A percentile compares a stretch with the other conserved stretches of the same genome.
Conservation (phyloP, 176 grass and related monocot species). For the Chloris gayana region DNA sequence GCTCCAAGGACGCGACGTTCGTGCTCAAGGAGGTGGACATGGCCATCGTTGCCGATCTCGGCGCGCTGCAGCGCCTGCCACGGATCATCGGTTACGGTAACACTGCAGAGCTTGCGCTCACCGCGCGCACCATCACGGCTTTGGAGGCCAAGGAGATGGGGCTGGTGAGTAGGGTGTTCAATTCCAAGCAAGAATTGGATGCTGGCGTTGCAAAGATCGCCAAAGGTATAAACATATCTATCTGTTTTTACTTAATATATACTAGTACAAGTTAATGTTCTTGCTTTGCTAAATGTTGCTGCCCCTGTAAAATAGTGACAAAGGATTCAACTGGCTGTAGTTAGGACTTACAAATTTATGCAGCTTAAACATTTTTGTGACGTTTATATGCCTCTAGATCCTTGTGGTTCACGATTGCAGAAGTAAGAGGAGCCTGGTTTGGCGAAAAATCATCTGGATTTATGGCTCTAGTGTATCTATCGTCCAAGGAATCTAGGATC, state of each 20-base stretch:
- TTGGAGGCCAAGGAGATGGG: conserved; percentile 83
- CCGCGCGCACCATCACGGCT: conserved; percentile 59
- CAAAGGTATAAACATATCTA: conserved; percentile 34
- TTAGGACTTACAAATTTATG: neutral
- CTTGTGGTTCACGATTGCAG: neutral
- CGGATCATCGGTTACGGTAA: conserved; percentile 70
- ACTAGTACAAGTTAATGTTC: neutral
- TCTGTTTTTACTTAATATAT: neutral
- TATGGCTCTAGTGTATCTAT: no score
- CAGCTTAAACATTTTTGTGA: neutral
- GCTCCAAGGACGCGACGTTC: conserved; percentile 73
- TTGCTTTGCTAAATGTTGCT: neutral
- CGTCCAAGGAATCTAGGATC: no score
- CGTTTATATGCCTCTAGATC: neutral
- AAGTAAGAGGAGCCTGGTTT: neutral
- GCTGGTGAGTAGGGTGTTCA: conserved; percentile 67
- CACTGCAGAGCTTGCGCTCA: conserved; percentile 67
- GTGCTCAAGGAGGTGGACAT: conserved; percentile 91
- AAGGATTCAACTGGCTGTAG: neutral
- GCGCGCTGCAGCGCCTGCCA: conserved; percentile 71
- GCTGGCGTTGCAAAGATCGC: conserved; percentile 55
- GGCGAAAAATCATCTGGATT: no score
- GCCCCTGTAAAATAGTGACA: neutral
- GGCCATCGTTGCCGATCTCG: conserved; percentile 81
- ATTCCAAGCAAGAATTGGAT: conserved; percentile 60